phyloP scores from a whole-genome alignment of 208 protist species.

The Trypanosoma scelopori region DNA sequence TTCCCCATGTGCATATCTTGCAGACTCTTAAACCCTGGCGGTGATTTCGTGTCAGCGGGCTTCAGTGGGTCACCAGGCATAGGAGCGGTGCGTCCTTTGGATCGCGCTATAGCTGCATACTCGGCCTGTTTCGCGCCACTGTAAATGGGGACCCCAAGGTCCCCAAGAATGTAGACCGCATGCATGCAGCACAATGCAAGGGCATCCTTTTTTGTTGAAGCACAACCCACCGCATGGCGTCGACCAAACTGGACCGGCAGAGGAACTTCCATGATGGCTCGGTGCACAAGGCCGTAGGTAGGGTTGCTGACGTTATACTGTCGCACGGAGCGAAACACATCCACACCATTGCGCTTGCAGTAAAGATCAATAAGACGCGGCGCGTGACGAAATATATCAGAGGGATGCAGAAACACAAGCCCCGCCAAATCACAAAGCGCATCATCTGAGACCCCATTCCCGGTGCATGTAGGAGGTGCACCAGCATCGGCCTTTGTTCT shows the following conservation, averaged over 20 bases:
- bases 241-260: constrained; percentile 46
- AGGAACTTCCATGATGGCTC: constrained; percentile 73
- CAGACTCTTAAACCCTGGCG: constrained; percentile 51
- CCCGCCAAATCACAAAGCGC: constrained; percentile 61
- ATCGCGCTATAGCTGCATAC: constrained; percentile 36
- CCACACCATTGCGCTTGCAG: constrained; percentile 41
- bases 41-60: constrained; percentile 40
- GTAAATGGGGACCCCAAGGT: constrained; percentile 64
- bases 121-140: constrained; percentile 34
- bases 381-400: constrained; percentile 42
- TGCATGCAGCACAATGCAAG: constrained; percentile 66
- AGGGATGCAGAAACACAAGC: constrained; percentile 53
- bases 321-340: constrained; percentile 57
- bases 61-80: constrained; percentile 28
- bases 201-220: constrained; percentile 51
- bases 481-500: background rate
- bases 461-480: background rate
- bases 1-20: constrained; percentile 19
- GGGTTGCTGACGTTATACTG: constrained; percentile 60
- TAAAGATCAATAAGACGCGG: constrained; percentile 34
- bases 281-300: constrained; percentile 58
- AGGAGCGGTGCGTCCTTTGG: constrained; percentile 32
- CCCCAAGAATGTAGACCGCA: constrained; percentile 46
- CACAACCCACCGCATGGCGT: constrained; percentile 70
- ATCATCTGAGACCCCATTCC: constrained; percentile 49